Percentiles rank a stretch among this genome's conserved stretches.
Evolutionary conservation across 2,329 filamentous ascomycete species (phyloP).

Genomic region (Mariannaea elegans): DNA sequence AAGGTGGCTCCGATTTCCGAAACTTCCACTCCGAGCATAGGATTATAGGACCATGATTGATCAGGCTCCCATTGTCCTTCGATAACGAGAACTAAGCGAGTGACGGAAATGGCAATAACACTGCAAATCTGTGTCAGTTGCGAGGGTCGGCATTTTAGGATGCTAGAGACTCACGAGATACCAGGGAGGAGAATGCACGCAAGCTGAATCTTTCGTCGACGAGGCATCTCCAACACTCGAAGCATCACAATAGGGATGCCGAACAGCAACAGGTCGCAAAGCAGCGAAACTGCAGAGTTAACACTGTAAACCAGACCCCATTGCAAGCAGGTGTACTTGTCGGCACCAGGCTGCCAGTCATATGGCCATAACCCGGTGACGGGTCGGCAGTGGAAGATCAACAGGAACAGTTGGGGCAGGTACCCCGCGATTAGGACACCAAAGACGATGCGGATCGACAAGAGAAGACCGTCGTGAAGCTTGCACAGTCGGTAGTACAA

Average conservation of each 20-base stretch:
- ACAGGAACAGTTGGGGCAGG: conserved; percentile 57
- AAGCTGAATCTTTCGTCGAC: conserved; percentile 56
- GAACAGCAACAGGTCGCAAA: conserved; percentile 61
- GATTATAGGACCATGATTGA: conserved; percentile 60
- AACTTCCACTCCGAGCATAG: conserved; percentile 58
- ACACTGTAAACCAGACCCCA: conserved; percentile 63
- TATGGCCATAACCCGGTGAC: conserved; percentile 63
- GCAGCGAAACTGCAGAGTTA: conserved; percentile 58
- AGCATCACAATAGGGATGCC: conserved; percentile 60
- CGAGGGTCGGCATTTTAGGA: too few relatives aligned
- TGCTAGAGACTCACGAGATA: conserved; percentile 50
- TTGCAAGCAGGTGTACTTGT: conserved; percentile 54
- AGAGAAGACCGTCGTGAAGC: conserved; percentile 46
- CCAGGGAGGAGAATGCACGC: conserved; percentile 59
- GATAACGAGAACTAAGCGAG: conserved; percentile 57
- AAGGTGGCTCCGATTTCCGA: conserved; percentile 60
- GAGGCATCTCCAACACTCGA: conserved; percentile 53
- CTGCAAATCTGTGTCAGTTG: conserved; percentile 39
- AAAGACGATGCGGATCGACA: conserved; percentile 47
- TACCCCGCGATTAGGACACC: conserved; percentile 52
- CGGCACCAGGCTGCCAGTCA: conserved; percentile 52
- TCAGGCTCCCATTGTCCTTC: conserved; percentile 57
- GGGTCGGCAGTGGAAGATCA: conserved; percentile 61
- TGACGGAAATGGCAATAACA: conserved; percentile 58
- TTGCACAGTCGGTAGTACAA: conserved; percentile 59